These are phyloP conservation scores for Wallacemonas sp. DNA, from an alignment of 208 protist genomes.

Conservation along the genomic window DNA sequence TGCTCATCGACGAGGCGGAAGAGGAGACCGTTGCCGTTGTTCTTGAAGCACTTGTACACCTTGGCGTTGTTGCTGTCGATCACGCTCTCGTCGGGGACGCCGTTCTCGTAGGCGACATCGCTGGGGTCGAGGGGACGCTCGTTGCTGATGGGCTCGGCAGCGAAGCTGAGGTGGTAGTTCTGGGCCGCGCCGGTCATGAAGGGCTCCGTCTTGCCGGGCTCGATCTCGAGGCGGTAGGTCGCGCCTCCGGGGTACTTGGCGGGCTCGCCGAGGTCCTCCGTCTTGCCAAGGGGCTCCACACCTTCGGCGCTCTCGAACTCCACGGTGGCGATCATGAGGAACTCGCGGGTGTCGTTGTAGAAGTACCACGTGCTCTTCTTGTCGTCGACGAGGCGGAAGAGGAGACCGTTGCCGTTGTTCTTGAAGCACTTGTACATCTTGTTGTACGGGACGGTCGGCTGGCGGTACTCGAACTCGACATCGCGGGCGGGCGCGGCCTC, in stretches of 20 bases:
- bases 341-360: constrained; percentile 83
- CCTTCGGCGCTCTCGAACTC: constrained; percentile 50
- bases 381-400: constrained; percentile 83
- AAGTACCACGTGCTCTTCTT: constrained; percentile 63
- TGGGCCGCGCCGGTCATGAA: constrained; percentile 59
- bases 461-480: constrained; percentile 17
- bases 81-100: constrained; percentile 39
- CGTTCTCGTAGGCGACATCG: constrained; percentile 54
- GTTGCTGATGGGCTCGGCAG: constrained; percentile 58
- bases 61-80: constrained; percentile 39
- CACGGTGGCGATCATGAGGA: constrained; percentile 70
- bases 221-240: constrained; percentile 48
- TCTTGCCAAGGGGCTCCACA: constrained; percentile 61
- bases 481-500: constrained; percentile 29
- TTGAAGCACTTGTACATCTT: constrained; percentile 83
- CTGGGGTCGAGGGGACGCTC: constrained; percentile 36
- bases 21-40: constrained; percentile 59
- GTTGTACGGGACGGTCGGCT: constrained; percentile 23
- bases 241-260: constrained; percentile 30
- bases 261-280: constrained; percentile 31
- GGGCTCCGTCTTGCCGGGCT: constrained; percentile 53
- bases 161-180: constrained; percentile 58
- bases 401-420: constrained; percentile 71
- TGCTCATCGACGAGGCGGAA: constrained; percentile 54
- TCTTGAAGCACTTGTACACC: constrained; percentile 69